Evolutionary conservation across 1,284 basidiomycete species (phyloP).

Genomic region (Cystobasidium pallidum): DNA sequence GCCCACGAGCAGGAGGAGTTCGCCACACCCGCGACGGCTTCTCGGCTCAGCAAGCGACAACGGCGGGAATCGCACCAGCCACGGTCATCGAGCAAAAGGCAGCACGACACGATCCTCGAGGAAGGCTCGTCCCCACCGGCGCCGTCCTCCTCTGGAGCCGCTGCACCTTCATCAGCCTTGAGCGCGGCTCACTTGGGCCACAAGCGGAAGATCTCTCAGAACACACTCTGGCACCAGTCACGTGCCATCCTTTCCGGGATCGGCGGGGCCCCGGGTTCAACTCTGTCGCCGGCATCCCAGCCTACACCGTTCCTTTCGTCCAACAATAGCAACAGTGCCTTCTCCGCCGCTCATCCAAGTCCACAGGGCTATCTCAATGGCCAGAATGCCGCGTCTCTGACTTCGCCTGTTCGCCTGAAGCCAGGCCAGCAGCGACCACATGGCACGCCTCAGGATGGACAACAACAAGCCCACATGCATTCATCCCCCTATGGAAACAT

Average conservation of each 20-base stretch:
- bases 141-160: not conserved
- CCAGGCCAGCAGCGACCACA: slow-evolving; percentile 5
- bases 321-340: not conserved
- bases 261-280: slow-evolving; percentile 8
- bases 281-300: not conserved
- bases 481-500: slow-evolving; percentile 8
- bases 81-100: not conserved
- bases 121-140: not conserved
- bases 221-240: slow-evolving; percentile 43
- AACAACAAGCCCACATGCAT: slow-evolving; percentile 11
- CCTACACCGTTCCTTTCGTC: not conserved
- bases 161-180: not conserved
- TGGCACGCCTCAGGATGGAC: not conserved
- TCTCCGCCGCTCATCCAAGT: slow-evolving; percentile 3
- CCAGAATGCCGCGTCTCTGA: not conserved
- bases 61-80: slow-evolving; percentile 14
- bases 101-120: slow-evolving; percentile 15
- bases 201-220: slow-evolving; percentile 37
- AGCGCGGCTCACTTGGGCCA: slow-evolving; percentile 21
- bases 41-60: slow-evolving; percentile 3
- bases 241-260: slow-evolving; percentile 37
- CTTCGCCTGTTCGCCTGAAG: slow-evolving; percentile 18
- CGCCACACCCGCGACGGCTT: slow-evolving; percentile 26
- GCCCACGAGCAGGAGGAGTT: slow-evolving; percentile 5
- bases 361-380: not conserved